Conservation (phyloP, 2,329 filamentous ascomycete genomes). For the Botrytis aclada region DNA sequence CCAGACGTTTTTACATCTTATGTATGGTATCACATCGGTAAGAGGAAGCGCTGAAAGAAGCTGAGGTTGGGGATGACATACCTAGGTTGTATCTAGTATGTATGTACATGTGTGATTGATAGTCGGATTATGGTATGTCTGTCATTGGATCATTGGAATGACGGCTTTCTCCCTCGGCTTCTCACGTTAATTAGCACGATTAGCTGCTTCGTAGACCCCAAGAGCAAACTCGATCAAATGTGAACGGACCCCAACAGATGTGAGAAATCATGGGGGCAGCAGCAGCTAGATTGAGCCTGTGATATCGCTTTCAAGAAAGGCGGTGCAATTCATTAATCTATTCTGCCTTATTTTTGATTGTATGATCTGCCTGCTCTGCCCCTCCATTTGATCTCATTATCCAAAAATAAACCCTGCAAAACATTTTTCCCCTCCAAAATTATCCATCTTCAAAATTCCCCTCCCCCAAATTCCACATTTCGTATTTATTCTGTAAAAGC, state of each 20-base stretch:
- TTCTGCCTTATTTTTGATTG: not conserved
- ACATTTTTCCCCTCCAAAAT: not conserved
- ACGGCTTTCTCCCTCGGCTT: not conserved
- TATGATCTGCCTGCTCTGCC: not conserved
- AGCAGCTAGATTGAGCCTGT: not conserved
- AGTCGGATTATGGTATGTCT: not conserved
- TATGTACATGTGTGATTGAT: not conserved
- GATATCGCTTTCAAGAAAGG: not conserved
- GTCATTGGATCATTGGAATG: not conserved
- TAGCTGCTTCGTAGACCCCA: not conserved
- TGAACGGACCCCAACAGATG: not conserved
- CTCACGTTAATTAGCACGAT: not conserved
- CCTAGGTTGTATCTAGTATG: not conserved
- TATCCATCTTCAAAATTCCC: no score
- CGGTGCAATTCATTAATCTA: not conserved
- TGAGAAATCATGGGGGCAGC: not conserved
- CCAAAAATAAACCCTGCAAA: slow-evolving; percentile 9
- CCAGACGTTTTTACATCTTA: not conserved
- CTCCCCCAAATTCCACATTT: not conserved
- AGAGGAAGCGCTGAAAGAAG: not conserved
- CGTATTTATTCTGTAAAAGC: not conserved
- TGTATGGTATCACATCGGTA: not conserved
- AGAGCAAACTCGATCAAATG: not conserved
- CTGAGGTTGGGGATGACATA: not conserved
- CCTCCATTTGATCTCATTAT: not conserved